Conservation (phyloP, 2,329 filamentous ascomycete genomes). For the Diaporthe vexans region DNA sequence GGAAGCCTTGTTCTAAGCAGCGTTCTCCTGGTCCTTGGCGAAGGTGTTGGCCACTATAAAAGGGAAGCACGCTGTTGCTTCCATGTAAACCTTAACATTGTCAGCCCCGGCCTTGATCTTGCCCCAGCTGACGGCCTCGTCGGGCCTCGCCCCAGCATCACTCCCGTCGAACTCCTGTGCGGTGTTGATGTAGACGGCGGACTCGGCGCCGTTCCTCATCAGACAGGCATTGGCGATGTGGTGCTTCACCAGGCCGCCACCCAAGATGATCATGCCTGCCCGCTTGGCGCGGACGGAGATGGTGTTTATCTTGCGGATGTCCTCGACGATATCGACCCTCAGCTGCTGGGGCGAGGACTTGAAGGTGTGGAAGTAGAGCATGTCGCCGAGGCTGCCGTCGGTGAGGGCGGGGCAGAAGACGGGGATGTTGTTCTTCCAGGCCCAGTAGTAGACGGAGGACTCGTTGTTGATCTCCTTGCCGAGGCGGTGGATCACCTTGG, state of each 20-base stretch:
- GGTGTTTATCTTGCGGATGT: conserved; percentile 93
- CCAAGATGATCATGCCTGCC: conserved; percentile 94
- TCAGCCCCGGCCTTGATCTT: conserved; percentile 94
- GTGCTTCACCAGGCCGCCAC: conserved; percentile 96
- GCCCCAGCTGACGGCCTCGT: conserved; percentile 98
- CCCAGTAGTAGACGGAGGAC: conserved; percentile 95
- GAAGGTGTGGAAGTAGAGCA: conserved; percentile 99
- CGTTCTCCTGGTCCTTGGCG: conserved; percentile 62
- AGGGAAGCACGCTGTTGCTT: conserved; percentile 75
- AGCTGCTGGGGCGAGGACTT: conserved; percentile 86
- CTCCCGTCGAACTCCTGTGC: conserved; percentile 98
- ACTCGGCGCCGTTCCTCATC: conserved; percentile 98
- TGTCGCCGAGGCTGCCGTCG: conserved; percentile 94
- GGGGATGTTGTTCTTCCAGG: conserved; percentile 95
- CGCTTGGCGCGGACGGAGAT: conserved; percentile 89
- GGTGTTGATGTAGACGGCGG: conserved; percentile 97
- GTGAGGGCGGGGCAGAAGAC: conserved; percentile 97
- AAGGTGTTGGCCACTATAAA: conserved; percentile 78
- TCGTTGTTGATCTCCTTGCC: conserved; percentile 96
- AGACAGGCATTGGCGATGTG: conserved; percentile 98
- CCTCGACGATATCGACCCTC: conserved; percentile 91
- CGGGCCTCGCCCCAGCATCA: conserved; percentile 93
- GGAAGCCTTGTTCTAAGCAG: conserved; percentile 36
- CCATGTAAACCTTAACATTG: conserved; percentile 86
- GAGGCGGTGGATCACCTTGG: conserved; percentile 88